phyloP scores from a whole-genome alignment of 2,329 filamentous ascomycete genomes.

The Fusarium pilosicola region DNA sequence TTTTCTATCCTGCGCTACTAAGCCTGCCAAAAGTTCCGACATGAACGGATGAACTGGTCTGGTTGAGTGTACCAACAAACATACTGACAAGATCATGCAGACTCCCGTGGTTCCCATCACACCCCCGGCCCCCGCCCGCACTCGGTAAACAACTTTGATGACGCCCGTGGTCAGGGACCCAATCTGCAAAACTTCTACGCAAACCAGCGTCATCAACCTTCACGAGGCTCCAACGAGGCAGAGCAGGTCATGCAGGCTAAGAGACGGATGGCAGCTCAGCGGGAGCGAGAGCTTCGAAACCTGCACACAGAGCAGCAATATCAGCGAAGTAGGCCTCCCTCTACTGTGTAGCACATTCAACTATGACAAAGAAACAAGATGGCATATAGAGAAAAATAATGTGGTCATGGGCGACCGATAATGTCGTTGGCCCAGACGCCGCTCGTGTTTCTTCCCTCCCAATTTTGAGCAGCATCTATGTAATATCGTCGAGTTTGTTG shows the following conservation, averaged over 20 bases:
- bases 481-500: slow-evolving; percentile 45
- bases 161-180: slow-evolving; percentile 76
- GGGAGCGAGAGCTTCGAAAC: slow-evolving; percentile 98
- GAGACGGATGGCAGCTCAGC: slow-evolving; percentile 98
- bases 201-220: slow-evolving; percentile 87
- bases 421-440: slow-evolving; percentile 37
- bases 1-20: slow-evolving; percentile 58
- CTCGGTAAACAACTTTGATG: slow-evolving; percentile 83
- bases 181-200: slow-evolving; percentile 94
- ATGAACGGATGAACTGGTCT: slow-evolving; percentile 21
- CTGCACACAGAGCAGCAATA: slow-evolving; percentile 99
- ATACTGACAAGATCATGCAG: slow-evolving; percentile 56
- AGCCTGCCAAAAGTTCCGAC: slow-evolving; percentile 24
- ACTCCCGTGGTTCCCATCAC: slow-evolving; percentile 74
- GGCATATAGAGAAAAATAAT: slow-evolving; percentile 53
- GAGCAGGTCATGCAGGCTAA: slow-evolving; percentile 99
- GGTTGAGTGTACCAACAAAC: slow-evolving; percentile 24
- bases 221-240: slow-evolving; percentile 86
- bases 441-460: slow-evolving; percentile 41
- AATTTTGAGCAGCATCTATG: slow-evolving; percentile 40
- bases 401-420: slow-evolving; percentile 41
- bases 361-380: slow-evolving; percentile 48
- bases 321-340: slow-evolving; percentile 95
- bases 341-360: slow-evolving; percentile 72
- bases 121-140: slow-evolving; percentile 77